A percentile compares a stretch with the other conserved stretches of the same genome.
These are phyloP conservation scores for Millerozyma miso DNA, from an alignment of 805 yeast species.

Conservation along the genomic window DNA sequence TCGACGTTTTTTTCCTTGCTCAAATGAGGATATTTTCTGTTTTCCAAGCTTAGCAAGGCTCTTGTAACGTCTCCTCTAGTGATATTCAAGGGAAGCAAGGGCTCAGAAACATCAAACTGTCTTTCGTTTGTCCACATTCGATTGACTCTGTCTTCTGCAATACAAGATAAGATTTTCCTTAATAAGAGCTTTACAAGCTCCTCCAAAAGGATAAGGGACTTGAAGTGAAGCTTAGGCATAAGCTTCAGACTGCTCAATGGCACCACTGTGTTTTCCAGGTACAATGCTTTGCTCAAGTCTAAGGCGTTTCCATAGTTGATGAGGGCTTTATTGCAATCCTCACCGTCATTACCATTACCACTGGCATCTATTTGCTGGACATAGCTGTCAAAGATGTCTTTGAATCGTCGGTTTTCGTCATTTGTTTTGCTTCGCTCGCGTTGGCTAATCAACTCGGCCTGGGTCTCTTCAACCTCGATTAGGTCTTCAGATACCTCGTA, in stretches of 20 bases:
- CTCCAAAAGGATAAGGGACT: conserved; percentile 16
- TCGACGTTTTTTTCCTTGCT: neutral
- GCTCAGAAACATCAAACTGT: neutral
- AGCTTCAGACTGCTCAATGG: conserved; percentile 4
- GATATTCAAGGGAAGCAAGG: neutral
- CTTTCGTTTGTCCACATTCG: conserved; percentile 6
- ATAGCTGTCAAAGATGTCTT: conserved; percentile 3
- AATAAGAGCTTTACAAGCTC: conserved; percentile 13
- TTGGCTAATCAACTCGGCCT: conserved; percentile 20
- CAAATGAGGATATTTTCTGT: neutral
- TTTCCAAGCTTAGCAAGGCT: neutral
- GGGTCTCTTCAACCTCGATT: conserved; percentile 41
- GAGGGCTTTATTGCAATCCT: neutral
- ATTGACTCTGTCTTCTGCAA: conserved; percentile 10
- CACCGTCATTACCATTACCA: conserved; percentile 12
- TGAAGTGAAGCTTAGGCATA: conserved; percentile 8
- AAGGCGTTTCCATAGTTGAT: conserved; percentile 5
- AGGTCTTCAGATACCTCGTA: conserved; percentile 46
- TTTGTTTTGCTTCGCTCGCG: conserved; percentile 14
- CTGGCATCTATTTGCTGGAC: neutral
- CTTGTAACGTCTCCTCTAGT: neutral
- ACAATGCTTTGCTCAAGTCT: conserved; percentile 3
- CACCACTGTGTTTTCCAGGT: conserved; percentile 5
- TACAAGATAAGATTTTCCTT: conserved; percentile 11
- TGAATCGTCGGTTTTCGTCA: conserved; percentile 13